Percentiles rank a stretch among this genome's conserved stretches.
These are phyloP conservation scores for Acrasis kona DNA, from an alignment of 78 protist species.

Conservation along the genomic window DNA sequence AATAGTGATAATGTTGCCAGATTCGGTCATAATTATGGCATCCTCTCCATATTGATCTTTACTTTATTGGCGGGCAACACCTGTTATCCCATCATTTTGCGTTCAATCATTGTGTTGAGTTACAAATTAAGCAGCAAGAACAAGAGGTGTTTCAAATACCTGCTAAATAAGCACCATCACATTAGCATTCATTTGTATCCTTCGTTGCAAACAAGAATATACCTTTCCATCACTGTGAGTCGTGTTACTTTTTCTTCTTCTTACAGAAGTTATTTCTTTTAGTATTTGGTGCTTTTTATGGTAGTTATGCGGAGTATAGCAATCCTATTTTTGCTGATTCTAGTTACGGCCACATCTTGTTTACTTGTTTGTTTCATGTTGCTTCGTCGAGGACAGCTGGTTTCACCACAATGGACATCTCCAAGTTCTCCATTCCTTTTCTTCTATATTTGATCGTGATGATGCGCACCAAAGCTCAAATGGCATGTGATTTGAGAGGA, in stretches of 20 bases:
- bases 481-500: background rate
- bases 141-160: background rate
- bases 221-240: background rate
- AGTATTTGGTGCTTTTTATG: background rate
- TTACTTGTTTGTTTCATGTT: background rate
- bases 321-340: background rate
- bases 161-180: background rate
- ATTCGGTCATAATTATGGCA: too few species aligned
- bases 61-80: too few species aligned
- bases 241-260: too few species aligned
- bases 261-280: background rate
- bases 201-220: background rate
- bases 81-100: background rate
- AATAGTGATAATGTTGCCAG: too few species aligned
- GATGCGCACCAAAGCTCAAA: background rate
- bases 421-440: background rate
- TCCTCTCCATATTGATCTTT: too few species aligned
- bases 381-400: background rate
- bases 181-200: background rate
- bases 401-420: background rate
- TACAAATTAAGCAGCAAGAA: background rate
- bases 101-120: background rate
- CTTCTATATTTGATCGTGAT: background rate
- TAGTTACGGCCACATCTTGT: background rate
- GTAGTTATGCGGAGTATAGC: background rate